Base-by-base conservation (phyloP, 495 filamentous ascomycete genomes). In the Trichoderma reesei region DNA sequence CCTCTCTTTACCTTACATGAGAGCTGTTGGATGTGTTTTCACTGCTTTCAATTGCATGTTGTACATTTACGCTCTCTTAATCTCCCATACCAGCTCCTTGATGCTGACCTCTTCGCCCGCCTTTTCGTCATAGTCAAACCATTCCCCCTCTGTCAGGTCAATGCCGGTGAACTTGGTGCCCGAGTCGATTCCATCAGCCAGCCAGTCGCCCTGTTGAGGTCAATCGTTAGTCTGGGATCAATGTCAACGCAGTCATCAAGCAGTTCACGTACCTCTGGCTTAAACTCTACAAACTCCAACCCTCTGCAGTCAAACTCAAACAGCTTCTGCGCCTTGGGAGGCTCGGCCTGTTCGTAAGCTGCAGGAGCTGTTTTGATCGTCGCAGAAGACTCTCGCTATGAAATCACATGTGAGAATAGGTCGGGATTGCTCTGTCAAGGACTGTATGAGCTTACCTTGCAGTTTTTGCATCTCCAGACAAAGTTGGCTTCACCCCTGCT, bases 401-500 rank as follows among this genome's bases (percentile, higher is more conserved):
- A 61, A 61, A 39, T 41, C 16, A 13, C 6, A 9, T 41, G 54
- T 11, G 61, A 39, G 37, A 31, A 2, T 11, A 63, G 13, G 48
- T 42, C 33, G 66, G 7, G 36, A n/a, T 10, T n/a, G 11, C 33
- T 7, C 5, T 61, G 63, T 38, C 48, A 48, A 33, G 20, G 5
- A 41, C 41, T 20, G 13, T 6, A 2, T 20, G 59, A 31, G 18
- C 68, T 10, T 68, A 90, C 90, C 79, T 85, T 87, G 83, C 91
- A 98, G 67, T 90, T 88, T 73, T 91, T 96, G 81, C 94, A 98
- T 72, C 85, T 90, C 93, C 93, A 98, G 59, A 98, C 94, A 73
- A 98, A 96, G 75, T 96, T 96, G 9, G 94, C 95, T 75, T 98
- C 92, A 56, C 94, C 94, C 59, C 90, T 84, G 74, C 91, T 95